Percentiles rank a stretch among this genome's conserved stretches.
Conservation (phyloP, 148 eudicot species). For the Vaccinium vitisidaea region DNA sequence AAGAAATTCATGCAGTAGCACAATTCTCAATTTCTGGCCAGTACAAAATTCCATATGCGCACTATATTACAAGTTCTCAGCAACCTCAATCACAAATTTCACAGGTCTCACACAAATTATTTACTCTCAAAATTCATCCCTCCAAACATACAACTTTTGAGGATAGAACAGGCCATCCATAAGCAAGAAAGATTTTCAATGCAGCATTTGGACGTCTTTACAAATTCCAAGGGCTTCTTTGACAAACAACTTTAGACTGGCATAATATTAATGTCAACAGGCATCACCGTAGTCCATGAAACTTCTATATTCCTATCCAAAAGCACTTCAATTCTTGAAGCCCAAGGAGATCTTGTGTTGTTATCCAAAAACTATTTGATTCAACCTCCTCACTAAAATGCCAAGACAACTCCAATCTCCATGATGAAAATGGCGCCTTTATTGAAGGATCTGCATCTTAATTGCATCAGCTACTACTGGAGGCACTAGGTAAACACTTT, state of each 20-base stretch:
- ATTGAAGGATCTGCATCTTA: neutral
- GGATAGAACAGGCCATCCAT: neutral
- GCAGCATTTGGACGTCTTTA: neutral
- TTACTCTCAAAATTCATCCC: neutral
- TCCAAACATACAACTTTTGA: neutral
- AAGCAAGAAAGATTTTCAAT: neutral
- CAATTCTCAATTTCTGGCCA: neutral
- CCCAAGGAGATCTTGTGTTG: neutral
- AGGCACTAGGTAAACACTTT: neutral
- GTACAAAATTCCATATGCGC: neutral
- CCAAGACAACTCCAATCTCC: neutral
- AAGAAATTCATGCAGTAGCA: neutral
- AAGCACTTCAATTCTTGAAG: constrained; percentile 5
- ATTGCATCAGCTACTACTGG: neutral
- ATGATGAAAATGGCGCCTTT: neutral
- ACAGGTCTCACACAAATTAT: neutral
- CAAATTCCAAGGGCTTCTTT: neutral
- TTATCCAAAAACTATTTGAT: neutral
- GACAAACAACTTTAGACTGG: neutral
- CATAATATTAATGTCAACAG: neutral
- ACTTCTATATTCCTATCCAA: neutral
- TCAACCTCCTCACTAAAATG: neutral
- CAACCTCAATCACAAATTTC: neutral
- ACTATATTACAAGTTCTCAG: neutral
- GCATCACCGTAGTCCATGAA: neutral